phyloP scores from a whole-genome alignment of 805 yeast species.

The Saturnispora ahearnii region DNA sequence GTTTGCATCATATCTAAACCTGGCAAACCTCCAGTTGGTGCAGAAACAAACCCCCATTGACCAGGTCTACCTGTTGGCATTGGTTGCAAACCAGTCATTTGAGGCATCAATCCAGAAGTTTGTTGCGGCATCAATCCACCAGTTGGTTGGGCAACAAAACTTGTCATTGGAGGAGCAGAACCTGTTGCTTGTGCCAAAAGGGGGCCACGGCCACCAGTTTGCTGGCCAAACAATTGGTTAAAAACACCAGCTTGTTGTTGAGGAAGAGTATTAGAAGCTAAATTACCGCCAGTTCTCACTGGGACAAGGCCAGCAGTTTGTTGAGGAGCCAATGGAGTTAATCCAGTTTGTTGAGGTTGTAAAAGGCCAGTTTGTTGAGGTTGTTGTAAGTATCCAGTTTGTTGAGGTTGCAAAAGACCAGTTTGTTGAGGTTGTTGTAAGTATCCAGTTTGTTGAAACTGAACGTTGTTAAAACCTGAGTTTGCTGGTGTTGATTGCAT shows the following conservation, averaged over 20 bases:
- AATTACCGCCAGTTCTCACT: no score
- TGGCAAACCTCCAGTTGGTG: slow-evolving; percentile 63
- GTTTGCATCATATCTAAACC: slow-evolving; percentile 59
- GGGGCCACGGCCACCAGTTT: neutral
- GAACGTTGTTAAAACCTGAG: slow-evolving; percentile 2
- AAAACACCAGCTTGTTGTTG: slow-evolving; percentile 48
- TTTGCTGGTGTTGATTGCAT: slow-evolving; percentile 4
- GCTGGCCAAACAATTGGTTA: slow-evolving; percentile 16
- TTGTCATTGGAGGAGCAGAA: slow-evolving; percentile 25
- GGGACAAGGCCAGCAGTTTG: slow-evolving; percentile 22
- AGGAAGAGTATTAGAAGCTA: slow-evolving; percentile 35
- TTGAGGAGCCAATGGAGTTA: slow-evolving; percentile 13
- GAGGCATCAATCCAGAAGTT: slow-evolving; percentile 32
- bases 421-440: slow-evolving; percentile 26
- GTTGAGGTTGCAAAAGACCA: slow-evolving; percentile 21
- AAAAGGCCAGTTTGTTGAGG: slow-evolving; percentile 23
- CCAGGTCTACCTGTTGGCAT: slow-evolving; percentile 62
- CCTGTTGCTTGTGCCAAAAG: slow-evolving; percentile 31
- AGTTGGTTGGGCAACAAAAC: slow-evolving; percentile 23
- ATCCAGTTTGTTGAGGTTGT: slow-evolving; percentile 48
- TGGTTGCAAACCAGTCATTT: slow-evolving; percentile 39
- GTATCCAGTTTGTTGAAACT: slow-evolving; percentile 24
- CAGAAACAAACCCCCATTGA: slow-evolving; percentile 69
- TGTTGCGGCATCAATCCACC: slow-evolving; percentile 24
- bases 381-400: slow-evolving; percentile 19